phyloP scores from a whole-genome alignment of 805 yeast genomes.

The Tetrapisispora phaffii region DNA sequence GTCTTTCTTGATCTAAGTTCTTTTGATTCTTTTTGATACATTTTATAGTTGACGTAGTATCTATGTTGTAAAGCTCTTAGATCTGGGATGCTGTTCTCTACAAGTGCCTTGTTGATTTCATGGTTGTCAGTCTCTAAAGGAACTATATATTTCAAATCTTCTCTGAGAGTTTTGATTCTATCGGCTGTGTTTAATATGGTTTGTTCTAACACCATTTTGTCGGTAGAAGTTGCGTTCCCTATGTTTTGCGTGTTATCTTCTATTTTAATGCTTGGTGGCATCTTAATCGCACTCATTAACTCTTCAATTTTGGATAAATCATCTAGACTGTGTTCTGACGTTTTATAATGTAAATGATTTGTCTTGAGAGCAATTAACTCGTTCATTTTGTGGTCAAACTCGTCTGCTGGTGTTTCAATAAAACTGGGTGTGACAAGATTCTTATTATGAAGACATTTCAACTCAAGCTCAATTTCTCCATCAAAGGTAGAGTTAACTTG shows the following conservation, averaged over 20 bases:
- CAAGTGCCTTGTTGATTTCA: constrained; percentile 5
- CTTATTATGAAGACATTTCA: neutral
- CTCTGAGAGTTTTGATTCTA: constrained; percentile 2
- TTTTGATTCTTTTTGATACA: constrained; percentile 14
- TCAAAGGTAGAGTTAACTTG: neutral
- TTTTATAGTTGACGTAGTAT: constrained; percentile 16
- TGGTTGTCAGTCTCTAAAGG: constrained; percentile 13
- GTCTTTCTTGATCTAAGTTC: constrained; percentile 1
- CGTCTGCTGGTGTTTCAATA: constrained; percentile 10
- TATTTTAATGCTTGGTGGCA: neutral
- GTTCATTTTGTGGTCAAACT: constrained; percentile 17
- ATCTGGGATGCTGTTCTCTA: constrained; percentile 12
- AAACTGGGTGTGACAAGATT: constrained; percentile 13
- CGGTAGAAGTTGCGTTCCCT: neutral
- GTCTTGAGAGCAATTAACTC: constrained; percentile 11
- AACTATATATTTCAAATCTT: constrained; percentile 7
- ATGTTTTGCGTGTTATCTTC: neutral
- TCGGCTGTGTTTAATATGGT: neutral
- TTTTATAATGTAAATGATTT: constrained; percentile 5
- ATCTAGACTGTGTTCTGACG: constrained; percentile 1
- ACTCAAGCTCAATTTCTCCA: neutral
- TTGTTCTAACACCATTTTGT: neutral
- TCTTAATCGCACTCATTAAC: neutral
- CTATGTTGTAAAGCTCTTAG: constrained; percentile 11
- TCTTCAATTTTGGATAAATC: constrained; percentile 3